These are phyloP conservation scores for Avena insularis DNA, from an alignment of 176 grass and related monocot species.

Conservation along the genomic window DNA sequence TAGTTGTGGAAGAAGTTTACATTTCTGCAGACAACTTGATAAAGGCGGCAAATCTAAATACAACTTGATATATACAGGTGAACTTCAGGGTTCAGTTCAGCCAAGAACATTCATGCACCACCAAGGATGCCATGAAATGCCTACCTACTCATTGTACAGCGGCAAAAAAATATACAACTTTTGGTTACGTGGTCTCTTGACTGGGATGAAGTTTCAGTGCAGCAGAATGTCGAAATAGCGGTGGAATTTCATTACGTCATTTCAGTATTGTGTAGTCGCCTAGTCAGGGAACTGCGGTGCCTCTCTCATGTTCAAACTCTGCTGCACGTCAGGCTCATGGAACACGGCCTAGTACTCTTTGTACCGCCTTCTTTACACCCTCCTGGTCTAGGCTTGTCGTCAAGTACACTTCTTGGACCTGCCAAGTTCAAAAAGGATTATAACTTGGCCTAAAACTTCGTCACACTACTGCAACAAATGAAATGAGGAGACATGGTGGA, in stretches of 20 bases:
- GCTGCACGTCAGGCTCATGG: conserved; percentile 49
- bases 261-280: conserved; percentile 19
- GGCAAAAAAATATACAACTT: conserved; percentile 26
- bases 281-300: conserved; percentile 35
- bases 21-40: not conserved
- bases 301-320: conserved; percentile 3
- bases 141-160: conserved; percentile 13
- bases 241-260: not conserved
- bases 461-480: not conserved
- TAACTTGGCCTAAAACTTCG: not conserved
- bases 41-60: not conserved
- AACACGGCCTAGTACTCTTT: conserved; percentile 80
- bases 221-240: not conserved
- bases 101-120: not conserved
- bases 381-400: conserved; percentile 89
- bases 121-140: not conserved
- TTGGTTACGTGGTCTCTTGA: not conserved
- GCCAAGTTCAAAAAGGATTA: conserved; percentile 23
- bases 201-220: not conserved
- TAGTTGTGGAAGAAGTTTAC: not conserved
- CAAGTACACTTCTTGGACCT: conserved; percentile 97
- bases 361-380: conserved; percentile 84
- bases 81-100: not conserved
- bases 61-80: not conserved
- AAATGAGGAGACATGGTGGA: not conserved